Evolutionary conservation across 73 alveolate genomes (phyloP).

Genomic region (Symbiodinium natans): DNA sequence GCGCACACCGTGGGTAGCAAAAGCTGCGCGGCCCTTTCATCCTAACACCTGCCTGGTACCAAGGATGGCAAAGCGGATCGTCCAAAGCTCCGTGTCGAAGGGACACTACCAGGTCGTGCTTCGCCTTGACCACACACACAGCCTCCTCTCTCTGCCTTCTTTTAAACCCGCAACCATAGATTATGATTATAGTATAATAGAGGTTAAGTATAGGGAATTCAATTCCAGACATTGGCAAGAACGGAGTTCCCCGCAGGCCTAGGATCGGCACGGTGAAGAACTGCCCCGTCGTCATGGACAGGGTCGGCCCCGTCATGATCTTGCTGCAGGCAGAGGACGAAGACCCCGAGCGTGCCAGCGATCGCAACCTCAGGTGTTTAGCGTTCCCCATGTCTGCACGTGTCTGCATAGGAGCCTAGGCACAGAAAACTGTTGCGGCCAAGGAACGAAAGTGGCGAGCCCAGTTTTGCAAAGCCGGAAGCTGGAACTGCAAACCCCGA

Average conservation of each 20-base stretch:
- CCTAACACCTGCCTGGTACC: not conserved
- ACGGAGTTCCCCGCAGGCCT: not conserved
- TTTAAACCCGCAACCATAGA: too few species aligned
- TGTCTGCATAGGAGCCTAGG: not conserved
- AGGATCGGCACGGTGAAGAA: slow-evolving; percentile 12
- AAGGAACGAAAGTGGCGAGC: not conserved
- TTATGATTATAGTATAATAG: too few species aligned
- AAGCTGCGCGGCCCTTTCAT: too few species aligned
- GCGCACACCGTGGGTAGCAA: too few species aligned
- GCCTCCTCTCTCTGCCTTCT: too few species aligned
- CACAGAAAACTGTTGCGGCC: not conserved
- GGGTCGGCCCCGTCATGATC: not conserved
- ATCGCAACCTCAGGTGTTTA: not conserved
- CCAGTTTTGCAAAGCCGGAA: not conserved
- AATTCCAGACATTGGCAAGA: too few species aligned
- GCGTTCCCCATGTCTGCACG: not conserved
- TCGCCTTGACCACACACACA: not conserved
- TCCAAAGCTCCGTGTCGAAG: not conserved
- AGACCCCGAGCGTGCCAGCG: not conserved
- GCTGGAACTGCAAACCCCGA: not conserved
- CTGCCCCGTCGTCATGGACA: not conserved
- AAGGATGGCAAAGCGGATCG: not conserved
- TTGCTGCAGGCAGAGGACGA: not conserved
- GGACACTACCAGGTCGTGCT: not conserved
- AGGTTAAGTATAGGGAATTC: too few species aligned